These are phyloP conservation scores for Crucihimalaya himalaica DNA, from an alignment of 345 rosid species.

Conservation along the genomic window DNA sequence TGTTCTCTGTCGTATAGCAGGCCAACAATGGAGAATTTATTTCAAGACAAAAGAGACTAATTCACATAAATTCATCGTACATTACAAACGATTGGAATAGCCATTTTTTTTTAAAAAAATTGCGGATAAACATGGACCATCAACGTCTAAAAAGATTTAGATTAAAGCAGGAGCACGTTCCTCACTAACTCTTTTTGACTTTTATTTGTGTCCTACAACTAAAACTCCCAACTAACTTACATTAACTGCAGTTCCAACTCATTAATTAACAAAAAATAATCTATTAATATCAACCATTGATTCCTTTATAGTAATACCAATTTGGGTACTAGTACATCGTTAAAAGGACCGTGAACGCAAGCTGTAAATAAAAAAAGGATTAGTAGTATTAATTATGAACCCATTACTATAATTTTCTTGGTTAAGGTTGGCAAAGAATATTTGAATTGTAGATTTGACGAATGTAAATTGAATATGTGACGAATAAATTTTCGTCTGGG, in stretches of 20 bases:
- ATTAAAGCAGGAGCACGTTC: constrained; percentile 39
- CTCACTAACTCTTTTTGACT: constrained; percentile 36
- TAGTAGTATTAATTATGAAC: not conserved
- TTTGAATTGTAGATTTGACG: not conserved
- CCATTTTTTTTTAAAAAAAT: not conserved
- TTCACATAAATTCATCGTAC: constrained; percentile 22
- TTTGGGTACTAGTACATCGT: constrained; percentile 10
- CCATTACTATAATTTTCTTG: constrained; percentile 5
- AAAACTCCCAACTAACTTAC: constrained; percentile 36
- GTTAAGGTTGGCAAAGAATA: not conserved
- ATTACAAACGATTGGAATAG: not conserved
- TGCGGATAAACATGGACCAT: constrained; percentile 25
- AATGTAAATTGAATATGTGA: not conserved
- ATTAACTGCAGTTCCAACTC: constrained; percentile 21
- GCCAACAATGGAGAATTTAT: not conserved
- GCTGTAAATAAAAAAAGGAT: not conserved
- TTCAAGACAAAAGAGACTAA: not conserved
- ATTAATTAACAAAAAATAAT: constrained; percentile 13
- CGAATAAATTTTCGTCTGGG: not conserved
- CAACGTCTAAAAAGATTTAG: constrained; percentile 27
- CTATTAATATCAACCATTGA: constrained; percentile 15
- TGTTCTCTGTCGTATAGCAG: constrained; percentile 21
- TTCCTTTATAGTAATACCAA: constrained; percentile 24
- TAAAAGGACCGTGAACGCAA: not conserved
- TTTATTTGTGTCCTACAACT: constrained; percentile 18